These are phyloP conservation scores for Yamadazyma blattariae DNA, from an alignment of 1,139 yeast genomes.

Conservation along the genomic window DNA sequence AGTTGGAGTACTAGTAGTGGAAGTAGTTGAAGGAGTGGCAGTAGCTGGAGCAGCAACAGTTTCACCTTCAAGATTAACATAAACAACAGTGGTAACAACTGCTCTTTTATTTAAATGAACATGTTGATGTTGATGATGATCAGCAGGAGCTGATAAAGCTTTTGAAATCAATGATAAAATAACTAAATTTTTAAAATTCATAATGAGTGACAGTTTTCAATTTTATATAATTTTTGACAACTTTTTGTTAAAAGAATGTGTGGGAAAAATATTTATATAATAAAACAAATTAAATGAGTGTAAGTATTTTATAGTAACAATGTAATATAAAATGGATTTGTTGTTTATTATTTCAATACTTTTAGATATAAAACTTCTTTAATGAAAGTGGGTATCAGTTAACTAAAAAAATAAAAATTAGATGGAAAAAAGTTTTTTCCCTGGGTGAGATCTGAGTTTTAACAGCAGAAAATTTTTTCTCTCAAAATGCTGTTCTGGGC, in stretches of 20 bases:
- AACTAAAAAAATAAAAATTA: too few relatives aligned
- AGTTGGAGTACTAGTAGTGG: constrained; percentile 8
- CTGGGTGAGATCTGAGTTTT: too few relatives aligned
- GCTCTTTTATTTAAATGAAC: constrained; percentile 34
- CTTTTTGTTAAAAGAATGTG: constrained; percentile 7
- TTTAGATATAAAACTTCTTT: too few relatives aligned
- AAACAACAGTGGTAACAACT: constrained; percentile 37
- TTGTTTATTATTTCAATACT: not conserved
- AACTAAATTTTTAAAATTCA: constrained; percentile 30
- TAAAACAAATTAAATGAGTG: too few relatives aligned
- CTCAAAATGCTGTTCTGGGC: too few relatives aligned
- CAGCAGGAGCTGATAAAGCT: constrained; percentile 47
- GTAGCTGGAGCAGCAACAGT: constrained; percentile 18
- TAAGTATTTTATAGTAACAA: too few relatives aligned
- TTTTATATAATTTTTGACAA: too few relatives aligned
- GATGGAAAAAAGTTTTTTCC: too few relatives aligned
- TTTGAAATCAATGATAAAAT: constrained; percentile 39
- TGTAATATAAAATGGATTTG: too few relatives aligned
- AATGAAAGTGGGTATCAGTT: too few relatives aligned
- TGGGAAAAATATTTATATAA: not conserved
- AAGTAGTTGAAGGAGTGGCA: constrained; percentile 1
- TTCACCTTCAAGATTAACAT: constrained; percentile 37
- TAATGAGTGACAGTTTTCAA: too few relatives aligned
- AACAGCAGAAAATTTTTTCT: too few relatives aligned
- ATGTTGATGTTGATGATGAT: constrained; percentile 40